Base-by-base conservation (phyloP, 176 grass and related monocot species). In the Lolium multiflorum region DNA sequence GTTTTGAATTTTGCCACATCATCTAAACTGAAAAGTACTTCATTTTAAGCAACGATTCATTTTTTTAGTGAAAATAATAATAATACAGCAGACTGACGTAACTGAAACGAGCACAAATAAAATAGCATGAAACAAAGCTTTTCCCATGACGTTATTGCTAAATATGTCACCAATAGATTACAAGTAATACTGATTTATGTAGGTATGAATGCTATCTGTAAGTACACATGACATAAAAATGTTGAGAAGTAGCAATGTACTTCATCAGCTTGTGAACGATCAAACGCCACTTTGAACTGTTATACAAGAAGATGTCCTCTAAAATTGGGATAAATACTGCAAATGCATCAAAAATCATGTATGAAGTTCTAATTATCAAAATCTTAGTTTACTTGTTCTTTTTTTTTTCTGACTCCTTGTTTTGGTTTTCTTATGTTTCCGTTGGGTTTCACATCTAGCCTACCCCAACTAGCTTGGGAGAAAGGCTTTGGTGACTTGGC, bases 91-190 rank as follows among this genome's bases (percentile, higher is more conserved):
- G 58, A 61, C 21, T 61, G 10, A 61, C 21, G 9, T 61, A 24
- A 61, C n/a, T 24, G 22, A 63, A 63, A 48, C 47, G n/a, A 16
- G 11, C 66, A 57, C 50, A 24, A 18, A 37, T 3, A 24, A 31
- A 47, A 38, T 46, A 81, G 18, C 46, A 82, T 25, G 64, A 83
- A 82, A 55, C 54, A 85, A 17, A 77, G 78, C 4, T 43, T 31
- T 52, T 82, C 49, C 22, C 22, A 43, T 26, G 31, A 64, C 20
- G 14, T 46, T 74, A 85, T 22, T 56, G 24, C 11, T 52, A 35
- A 80, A 44, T 31, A 28, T 69, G 67, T 15, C 11, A 68, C 49
- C 39, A 41, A 73, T 39, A 73, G 37, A 80, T 78, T 77, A 44
- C 47, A 78, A 55, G 60, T 20, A 67, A 64, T 80, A 71, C 76